These are phyloP conservation scores for Pelargonium nanum DNA, from an alignment of 345 rosid species.

Conservation along the genomic window DNA sequence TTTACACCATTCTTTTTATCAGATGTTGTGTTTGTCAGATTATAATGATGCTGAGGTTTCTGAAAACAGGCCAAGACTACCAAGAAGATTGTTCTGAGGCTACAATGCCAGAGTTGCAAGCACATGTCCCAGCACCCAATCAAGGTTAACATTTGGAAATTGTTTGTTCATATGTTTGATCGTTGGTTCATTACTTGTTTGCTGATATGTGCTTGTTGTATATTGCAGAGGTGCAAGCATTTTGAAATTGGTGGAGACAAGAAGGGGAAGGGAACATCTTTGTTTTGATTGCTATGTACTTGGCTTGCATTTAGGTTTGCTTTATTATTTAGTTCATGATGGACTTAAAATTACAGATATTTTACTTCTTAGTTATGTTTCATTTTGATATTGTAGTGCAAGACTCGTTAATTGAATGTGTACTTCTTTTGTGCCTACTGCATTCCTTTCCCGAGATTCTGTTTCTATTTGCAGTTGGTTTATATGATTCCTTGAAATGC, in stretches of 20 bases:
- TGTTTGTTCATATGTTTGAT: not conserved
- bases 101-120: slow-evolving; percentile 5
- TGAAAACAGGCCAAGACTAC: slow-evolving; percentile 2
- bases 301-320: not conserved
- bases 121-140: slow-evolving; percentile 6
- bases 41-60: not conserved
- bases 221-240: slow-evolving; percentile 8
- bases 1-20: not conserved
- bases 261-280: slow-evolving; percentile 4
- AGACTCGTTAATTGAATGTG: not conserved
- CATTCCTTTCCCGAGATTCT: no score
- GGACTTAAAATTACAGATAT: not conserved
- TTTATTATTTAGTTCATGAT: not conserved
- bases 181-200: not conserved
- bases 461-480: no score
- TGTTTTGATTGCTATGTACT: slow-evolving; percentile 1
- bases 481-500: no score
- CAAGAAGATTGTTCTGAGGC: slow-evolving; percentile 8
- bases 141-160: not conserved
- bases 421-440: not conserved
- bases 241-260: slow-evolving; percentile 6
- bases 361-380: not conserved
- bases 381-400: not conserved
- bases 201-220: not conserved
- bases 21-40: not conserved